These are phyloP conservation scores for Trichoderma atrobrunneum DNA, from an alignment of 2,329 filamentous ascomycete species.

Conservation along the genomic window DNA sequence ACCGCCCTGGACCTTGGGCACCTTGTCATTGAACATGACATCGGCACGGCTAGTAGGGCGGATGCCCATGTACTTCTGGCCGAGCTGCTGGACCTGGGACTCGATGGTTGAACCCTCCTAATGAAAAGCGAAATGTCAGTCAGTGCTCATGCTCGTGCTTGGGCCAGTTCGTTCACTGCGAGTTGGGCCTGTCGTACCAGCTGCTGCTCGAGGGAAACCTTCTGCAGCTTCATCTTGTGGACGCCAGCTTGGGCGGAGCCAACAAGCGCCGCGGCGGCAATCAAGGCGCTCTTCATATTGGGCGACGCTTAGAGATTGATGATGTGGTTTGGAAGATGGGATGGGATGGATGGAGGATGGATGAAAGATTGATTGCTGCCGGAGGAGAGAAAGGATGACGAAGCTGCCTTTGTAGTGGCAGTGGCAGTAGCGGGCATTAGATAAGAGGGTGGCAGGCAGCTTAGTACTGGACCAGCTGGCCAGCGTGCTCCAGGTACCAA, in stretches of 20 bases:
- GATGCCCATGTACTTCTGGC: constrained; percentile 91
- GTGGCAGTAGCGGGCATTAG: neutral
- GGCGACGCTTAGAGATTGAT: constrained; percentile 28
- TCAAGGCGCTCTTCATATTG: constrained; percentile 81
- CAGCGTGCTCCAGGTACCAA: neutral
- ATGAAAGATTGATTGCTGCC: neutral
- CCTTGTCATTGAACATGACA: constrained; percentile 75
- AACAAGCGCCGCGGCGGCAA: constrained; percentile 77
- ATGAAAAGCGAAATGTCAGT: constrained; percentile 2
- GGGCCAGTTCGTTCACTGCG: constrained; percentile 11
- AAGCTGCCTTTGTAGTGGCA: constrained; percentile 14
- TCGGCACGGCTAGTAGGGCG: constrained; percentile 68
- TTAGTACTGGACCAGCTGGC: neutral
- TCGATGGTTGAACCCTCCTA: constrained; percentile 77
- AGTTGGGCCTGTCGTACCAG: constrained; percentile 60
- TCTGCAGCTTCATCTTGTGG: constrained; percentile 97
- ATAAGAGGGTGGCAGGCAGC: constrained; percentile 1
- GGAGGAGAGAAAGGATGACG: constrained; percentile 4
- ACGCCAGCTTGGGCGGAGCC: constrained; percentile 80
- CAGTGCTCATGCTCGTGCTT: constrained; percentile 11
- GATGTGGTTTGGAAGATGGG: neutral
- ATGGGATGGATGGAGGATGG: neutral
- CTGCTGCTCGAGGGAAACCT: constrained; percentile 88
- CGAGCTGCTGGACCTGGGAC: constrained; percentile 74
- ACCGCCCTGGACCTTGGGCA: constrained; percentile 60